Base-by-base conservation (phyloP, 1,139 yeast genomes). In the Yamadazyma atmosphaerica region DNA sequence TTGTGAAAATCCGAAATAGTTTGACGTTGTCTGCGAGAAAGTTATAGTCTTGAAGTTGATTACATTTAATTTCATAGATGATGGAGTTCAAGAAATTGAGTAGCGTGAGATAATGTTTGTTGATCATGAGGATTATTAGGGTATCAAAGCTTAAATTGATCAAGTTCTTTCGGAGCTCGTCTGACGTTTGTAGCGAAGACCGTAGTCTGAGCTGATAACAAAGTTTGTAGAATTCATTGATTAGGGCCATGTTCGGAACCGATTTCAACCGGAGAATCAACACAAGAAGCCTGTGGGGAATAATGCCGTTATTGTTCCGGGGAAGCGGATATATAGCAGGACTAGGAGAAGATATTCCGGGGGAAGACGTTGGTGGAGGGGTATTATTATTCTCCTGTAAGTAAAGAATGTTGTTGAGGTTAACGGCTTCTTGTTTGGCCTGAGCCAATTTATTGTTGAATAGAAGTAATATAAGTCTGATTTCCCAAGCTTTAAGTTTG, bases 141-240 rank as follows among this genome's bases (percentile, higher is more conserved):
- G 65, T 57, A 43, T 65, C 67, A 46, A 59, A 69, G 38, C 67
- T 63, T 32, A 66, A 48, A 40, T 63, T 65, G 33, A 54, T 52
- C 35, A 67, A 48, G 19, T 56, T 55, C 4, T 38, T 35, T 33
- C 54, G 32, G 27, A 36, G 19, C 12, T 25, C 26, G 26, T 22
- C 12, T 10, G 9, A 12, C 15, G 33, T 10, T 4, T 24, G 22
- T n/a, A 26, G 16, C 3, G 48, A 37, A 3, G 45, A 32, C 34
- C 50, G 52, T 31, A 69, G 49, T 25, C 76, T 43, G 29, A 65
- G 43, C 41, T 68, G 75, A 43, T 69, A 70, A 30, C 64, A 60
- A 21, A 70, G 51, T 45, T 70, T 68, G 51, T 68, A 70, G 33
- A 68, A 47, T 40, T 71, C 77, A 40, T 68, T 68, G 27, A 68